These are phyloP conservation scores for Boletus pseudopeckii DNA, from an alignment of 768 basidiomycete species.

Conservation along the genomic window DNA sequence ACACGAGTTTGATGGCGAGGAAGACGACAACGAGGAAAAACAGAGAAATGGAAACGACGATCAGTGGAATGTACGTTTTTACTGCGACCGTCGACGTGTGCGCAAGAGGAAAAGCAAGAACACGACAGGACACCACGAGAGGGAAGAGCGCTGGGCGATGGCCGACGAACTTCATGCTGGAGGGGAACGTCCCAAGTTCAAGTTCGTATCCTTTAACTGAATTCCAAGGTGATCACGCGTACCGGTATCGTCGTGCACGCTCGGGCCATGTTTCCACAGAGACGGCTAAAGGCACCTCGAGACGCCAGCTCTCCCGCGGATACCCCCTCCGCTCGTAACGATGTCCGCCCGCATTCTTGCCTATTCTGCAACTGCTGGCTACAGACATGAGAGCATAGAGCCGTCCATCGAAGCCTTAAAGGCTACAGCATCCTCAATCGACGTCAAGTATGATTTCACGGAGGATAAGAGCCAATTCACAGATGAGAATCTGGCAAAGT, in stretches of 20 bases:
- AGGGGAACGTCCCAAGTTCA: not conserved
- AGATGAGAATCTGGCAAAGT: slow-evolving; percentile 48
- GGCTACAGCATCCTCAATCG: slow-evolving; percentile 40
- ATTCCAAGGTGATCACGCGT: slow-evolving; percentile 18
- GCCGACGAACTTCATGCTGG: slow-evolving; percentile 4
- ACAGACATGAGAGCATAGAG: slow-evolving; percentile 74
- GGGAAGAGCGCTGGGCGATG: not conserved
- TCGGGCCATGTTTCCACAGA: not conserved
- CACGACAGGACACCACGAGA: slow-evolving; percentile 2
- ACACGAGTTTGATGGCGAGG: slow-evolving; percentile 23
- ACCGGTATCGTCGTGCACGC: not conserved
- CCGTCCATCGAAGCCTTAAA: slow-evolving; percentile 59
- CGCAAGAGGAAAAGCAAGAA: slow-evolving; percentile 13
- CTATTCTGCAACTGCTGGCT: slow-evolving; percentile 60
- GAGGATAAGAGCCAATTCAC: slow-evolving; percentile 61
- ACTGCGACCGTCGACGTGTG: not conserved
- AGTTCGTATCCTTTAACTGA: slow-evolving; percentile 11
- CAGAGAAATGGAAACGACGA: slow-evolving; percentile 11
- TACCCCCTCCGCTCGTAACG: not conserved
- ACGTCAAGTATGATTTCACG: slow-evolving; percentile 58
- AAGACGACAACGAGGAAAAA: slow-evolving; percentile 16
- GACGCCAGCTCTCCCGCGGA: not conserved
- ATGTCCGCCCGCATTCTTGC: slow-evolving; percentile 47
- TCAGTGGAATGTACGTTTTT: slow-evolving; percentile 9
- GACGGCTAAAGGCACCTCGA: not conserved